Evolutionary conservation across 495 filamentous ascomycete genomes (phyloP).

Genomic region (Penicillium robsamsonii): DNA sequence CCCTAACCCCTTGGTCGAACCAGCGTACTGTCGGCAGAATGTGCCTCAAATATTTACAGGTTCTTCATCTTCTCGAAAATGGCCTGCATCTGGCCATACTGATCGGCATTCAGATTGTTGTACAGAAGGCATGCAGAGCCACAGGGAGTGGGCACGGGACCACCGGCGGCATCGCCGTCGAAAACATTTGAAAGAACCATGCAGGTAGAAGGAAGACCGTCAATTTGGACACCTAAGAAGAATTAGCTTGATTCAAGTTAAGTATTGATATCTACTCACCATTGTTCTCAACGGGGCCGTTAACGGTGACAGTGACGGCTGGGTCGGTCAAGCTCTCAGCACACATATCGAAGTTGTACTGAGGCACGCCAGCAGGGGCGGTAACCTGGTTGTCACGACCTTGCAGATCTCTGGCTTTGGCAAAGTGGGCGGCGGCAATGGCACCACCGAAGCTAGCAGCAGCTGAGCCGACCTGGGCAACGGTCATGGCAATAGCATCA

Average conservation of each 20-base stretch:
- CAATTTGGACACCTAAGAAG: background rate
- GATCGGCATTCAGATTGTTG: background rate
- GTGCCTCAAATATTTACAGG: background rate
- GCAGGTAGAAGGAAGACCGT: background rate
- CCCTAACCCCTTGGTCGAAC: background rate
- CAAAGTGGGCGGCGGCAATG: background rate
- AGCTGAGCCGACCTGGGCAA: slow-evolving; percentile 2
- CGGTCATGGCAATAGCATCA: slow-evolving; percentile 2
- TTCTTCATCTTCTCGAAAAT: background rate
- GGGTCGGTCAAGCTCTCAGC: background rate
- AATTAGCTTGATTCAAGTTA: background rate
- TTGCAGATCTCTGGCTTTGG: background rate
- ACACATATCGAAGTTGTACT: slow-evolving; percentile 7
- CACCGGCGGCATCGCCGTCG: background rate
- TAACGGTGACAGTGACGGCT: background rate
- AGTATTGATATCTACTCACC: background rate
- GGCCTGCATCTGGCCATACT: slow-evolving; percentile 3
- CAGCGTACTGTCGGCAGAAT: background rate
- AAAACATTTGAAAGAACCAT: slow-evolving; percentile 1
- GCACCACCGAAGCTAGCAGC: slow-evolving; percentile 1
- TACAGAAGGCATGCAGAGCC: slow-evolving; percentile 4
- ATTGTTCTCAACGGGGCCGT: background rate
- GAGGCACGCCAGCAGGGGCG: background rate
- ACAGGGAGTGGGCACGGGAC: background rate
- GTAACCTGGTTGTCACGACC: background rate